These are phyloP conservation scores for Casuarina equisetifolia DNA, from an alignment of 306 rosid species.

Conservation along the genomic window DNA sequence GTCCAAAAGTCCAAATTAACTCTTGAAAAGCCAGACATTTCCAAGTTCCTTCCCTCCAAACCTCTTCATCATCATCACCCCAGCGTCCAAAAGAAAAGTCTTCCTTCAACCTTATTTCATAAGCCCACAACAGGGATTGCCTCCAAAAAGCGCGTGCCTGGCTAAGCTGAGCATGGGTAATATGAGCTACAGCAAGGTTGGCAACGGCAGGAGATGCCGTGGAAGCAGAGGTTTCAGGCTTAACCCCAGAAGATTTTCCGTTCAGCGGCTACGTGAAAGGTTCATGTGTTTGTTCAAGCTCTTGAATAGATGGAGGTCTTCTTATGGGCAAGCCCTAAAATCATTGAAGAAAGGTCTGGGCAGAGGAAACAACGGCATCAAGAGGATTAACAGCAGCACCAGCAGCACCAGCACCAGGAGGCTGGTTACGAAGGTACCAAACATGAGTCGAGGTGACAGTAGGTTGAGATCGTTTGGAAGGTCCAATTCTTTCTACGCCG, in stretches of 20 bases:
- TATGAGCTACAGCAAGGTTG: constrained; percentile 43
- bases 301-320: constrained; percentile 36
- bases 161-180: constrained; percentile 27
- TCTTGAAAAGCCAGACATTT: constrained; percentile 38
- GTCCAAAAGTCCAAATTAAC: constrained; percentile 30
- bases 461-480: constrained; percentile 47
- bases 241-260: constrained; percentile 42
- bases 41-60: constrained; percentile 39
- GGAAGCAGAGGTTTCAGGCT: constrained; percentile 59
- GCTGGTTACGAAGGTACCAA: constrained; percentile 26
- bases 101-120: constrained; percentile 32
- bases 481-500: constrained; percentile 82
- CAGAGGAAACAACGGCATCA: constrained; percentile 31
- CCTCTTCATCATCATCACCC: constrained; percentile 33
- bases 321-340: constrained; percentile 42
- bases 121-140: constrained; percentile 6
- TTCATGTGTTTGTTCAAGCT: constrained; percentile 44
- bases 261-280: constrained; percentile 42
- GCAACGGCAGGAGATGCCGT: constrained; percentile 33
- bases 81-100: constrained; percentile 48
- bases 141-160: neutral
- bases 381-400: constrained; percentile 21
- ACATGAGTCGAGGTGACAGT: constrained; percentile 24
- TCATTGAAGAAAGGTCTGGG: constrained; percentile 34
- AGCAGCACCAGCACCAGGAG: constrained; percentile 23